These are phyloP conservation scores for Conticribra weissflogii DNA, from an alignment of 108 stramenopile genomes.

Conservation along the genomic window DNA sequence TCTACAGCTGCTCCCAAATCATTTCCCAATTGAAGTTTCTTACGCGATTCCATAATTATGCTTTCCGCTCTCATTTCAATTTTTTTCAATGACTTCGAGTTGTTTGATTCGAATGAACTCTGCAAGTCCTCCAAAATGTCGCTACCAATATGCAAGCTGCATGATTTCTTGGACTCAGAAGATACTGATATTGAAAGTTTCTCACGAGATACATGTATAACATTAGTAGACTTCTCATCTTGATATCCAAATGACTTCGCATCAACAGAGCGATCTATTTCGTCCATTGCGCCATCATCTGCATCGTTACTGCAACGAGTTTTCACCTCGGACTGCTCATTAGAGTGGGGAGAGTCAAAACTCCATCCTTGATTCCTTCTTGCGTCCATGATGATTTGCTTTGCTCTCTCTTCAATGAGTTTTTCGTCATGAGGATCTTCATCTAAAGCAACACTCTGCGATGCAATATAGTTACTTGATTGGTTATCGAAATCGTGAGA, in stretches of 20 bases:
- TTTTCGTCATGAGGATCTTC: background rate
- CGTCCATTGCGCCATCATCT: background rate
- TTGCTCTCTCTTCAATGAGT: slow-evolving; percentile 17
- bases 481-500: background rate
- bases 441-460: background rate
- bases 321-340: background rate
- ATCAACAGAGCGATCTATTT: background rate
- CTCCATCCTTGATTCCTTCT: slow-evolving; percentile 5
- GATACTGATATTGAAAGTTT: background rate
- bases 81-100: background rate
- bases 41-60: slow-evolving; percentile 4
- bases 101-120: background rate
- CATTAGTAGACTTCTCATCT: background rate
- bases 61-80: slow-evolving; percentile 2
- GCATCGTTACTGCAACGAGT: background rate
- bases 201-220: background rate
- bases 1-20: background rate
- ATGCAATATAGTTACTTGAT: background rate
- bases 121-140: background rate
- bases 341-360: background rate
- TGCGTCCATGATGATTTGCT: slow-evolving; percentile 21
- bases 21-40: background rate
- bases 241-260: background rate
- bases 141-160: background rate
- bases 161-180: background rate